Evolutionary conservation across 208 protist species (phyloP).

Genomic region (Trypanosoma caninum): DNA sequence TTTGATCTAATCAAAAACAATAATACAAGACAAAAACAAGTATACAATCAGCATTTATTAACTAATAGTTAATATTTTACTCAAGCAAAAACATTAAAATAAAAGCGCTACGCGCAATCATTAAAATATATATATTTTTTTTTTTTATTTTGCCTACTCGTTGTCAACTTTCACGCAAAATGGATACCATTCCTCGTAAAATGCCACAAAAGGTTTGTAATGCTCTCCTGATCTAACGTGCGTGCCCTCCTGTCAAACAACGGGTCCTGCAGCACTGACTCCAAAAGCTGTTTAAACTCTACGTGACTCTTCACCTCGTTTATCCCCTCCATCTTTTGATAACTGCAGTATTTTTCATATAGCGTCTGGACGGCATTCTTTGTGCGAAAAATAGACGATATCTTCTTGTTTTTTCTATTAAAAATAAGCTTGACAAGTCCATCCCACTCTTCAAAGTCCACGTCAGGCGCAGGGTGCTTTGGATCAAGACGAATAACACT

Average conservation of each 20-base stretch:
- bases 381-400: conserved; percentile 95
- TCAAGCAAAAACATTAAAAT: no score
- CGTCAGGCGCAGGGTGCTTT: conserved; percentile 94
- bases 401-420: conserved; percentile 99
- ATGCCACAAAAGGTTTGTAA: conserved; percentile 76
- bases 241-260: conserved; percentile 74
- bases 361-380: conserved; percentile 75
- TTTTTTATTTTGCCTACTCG: neutral
- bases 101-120: no score
- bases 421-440: conserved; percentile 98
- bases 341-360: conserved; percentile 81
- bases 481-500: conserved; percentile 98
- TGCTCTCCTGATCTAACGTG: conserved; percentile 69
- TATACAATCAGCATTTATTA: neutral
- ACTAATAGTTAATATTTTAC: no score
- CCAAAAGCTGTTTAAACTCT: conserved; percentile 69
- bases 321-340: conserved; percentile 80
- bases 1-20: no score
- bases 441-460: conserved; percentile 99
- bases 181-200: conserved; percentile 84
- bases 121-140: neutral
- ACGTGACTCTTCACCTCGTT: conserved; percentile 30
- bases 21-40: neutral
- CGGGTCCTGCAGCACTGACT: conserved; percentile 65
- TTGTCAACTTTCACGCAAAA: conserved; percentile 38